Evolutionary conservation across 2,329 filamentous ascomycete species (phyloP).

Genomic region (Fusarium metavorans): DNA sequence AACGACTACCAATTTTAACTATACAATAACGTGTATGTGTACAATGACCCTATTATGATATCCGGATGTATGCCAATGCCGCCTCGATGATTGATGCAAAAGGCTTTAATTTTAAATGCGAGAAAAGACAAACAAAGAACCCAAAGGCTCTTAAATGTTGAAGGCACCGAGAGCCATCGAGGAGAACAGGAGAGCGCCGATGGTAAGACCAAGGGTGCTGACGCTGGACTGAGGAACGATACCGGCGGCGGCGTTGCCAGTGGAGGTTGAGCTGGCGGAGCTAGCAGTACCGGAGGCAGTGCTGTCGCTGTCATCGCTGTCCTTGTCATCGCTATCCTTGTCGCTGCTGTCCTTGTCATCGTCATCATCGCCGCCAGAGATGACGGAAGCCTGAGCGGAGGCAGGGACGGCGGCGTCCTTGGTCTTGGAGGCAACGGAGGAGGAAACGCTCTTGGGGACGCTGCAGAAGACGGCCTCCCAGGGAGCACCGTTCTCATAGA

Average conservation of each 20-base stretch:
- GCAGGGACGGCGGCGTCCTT: constrained; percentile 42
- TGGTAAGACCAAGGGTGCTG: constrained; percentile 49
- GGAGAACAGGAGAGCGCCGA: constrained; percentile 53
- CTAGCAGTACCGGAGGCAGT: constrained; percentile 16
- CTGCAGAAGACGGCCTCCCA: constrained; percentile 59
- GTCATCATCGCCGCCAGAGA: constrained; percentile 38
- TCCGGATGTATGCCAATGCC: constrained; percentile 11
- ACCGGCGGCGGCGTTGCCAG: constrained; percentile 38
- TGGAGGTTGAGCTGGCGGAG: constrained; percentile 25
- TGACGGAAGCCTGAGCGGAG: constrained; percentile 48
- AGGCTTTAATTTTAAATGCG: constrained; percentile 20
- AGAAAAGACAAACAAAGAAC: neutral
- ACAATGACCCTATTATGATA: constrained; percentile 27
- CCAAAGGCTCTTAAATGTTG: constrained; percentile 34
- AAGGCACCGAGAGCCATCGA: constrained; percentile 45
- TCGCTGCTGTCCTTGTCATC: constrained; percentile 4
- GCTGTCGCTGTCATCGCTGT: constrained; percentile 15
- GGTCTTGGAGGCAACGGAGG: constrained; percentile 52
- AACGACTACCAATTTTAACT: constrained; percentile 16
- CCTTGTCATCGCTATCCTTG: constrained; percentile 17
- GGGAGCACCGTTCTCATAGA: constrained; percentile 53
- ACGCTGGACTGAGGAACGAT: constrained; percentile 41
- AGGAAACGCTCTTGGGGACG: constrained; percentile 21
- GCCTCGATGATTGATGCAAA: constrained; percentile 12
- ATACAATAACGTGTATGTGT: constrained; percentile 16